Percentiles rank a stretch among this genome's conserved stretches.
Conservation (phyloP, 2,329 filamentous ascomycete genomes). For the Diplodia sapinea region DNA sequence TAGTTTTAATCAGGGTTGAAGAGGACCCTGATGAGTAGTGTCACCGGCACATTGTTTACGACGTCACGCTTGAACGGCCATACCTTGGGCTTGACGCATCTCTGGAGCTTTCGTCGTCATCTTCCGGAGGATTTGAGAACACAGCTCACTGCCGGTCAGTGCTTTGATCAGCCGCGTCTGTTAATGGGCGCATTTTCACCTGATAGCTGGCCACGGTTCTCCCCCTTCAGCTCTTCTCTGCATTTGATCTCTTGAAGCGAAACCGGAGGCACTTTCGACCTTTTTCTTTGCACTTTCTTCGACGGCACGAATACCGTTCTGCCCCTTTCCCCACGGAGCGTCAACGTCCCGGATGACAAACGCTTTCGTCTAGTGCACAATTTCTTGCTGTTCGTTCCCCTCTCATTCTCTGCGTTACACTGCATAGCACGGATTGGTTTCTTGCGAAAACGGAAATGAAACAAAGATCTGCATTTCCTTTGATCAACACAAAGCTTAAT, state of each 20-base stretch:
- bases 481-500: neutral
- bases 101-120: neutral
- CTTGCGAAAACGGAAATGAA: neutral
- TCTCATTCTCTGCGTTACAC: conserved; percentile 6
- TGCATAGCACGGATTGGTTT: conserved; percentile 17
- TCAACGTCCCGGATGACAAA: neutral
- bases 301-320: neutral
- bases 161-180: neutral
- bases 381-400: neutral
- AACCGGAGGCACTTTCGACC: neutral
- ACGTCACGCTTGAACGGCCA: conserved; percentile 12
- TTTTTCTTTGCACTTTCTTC: neutral
- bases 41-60: neutral
- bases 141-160: neutral
- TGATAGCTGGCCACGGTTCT: neutral
- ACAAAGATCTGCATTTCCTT: neutral
- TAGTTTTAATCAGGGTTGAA: neutral
- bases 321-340: neutral
- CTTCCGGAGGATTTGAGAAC: neutral
- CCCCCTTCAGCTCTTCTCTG: neutral
- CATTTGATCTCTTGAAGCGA: neutral
- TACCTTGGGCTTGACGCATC: neutral
- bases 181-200: neutral
- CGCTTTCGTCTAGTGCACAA: neutral
- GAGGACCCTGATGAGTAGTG: neutral